These are phyloP conservation scores for Vachellia pachyceras DNA, from an alignment of 306 rosid genomes.

Conservation along the genomic window DNA sequence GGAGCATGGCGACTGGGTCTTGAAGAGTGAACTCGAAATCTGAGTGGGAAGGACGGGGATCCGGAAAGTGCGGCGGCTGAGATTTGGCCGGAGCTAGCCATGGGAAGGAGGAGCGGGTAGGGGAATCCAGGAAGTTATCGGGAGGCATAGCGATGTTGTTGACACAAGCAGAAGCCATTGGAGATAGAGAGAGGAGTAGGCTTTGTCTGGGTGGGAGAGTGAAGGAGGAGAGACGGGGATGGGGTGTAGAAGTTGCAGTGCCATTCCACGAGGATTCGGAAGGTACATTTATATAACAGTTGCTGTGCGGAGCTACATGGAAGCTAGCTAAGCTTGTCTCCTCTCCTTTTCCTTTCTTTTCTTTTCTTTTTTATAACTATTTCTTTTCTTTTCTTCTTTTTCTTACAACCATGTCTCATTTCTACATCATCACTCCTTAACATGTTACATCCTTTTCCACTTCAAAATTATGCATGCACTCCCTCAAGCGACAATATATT, in stretches of 20 bases:
- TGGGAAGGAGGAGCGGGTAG: constrained; percentile 53
- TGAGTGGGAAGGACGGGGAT: constrained; percentile 44
- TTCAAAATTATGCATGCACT: no score
- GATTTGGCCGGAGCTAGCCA: constrained; percentile 66
- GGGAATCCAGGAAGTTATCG: constrained; percentile 59
- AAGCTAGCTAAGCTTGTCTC: constrained; percentile 30
- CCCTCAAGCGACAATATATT: no score
- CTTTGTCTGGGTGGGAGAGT: background rate
- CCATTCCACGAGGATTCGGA: background rate
- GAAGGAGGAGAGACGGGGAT: background rate
- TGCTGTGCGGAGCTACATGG: constrained; percentile 29
- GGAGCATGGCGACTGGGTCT: constrained; percentile 80
- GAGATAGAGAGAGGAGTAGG: background rate
- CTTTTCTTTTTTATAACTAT: no score
- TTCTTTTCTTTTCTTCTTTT: background rate
- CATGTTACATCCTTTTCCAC: no score
- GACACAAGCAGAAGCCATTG: constrained; percentile 94
- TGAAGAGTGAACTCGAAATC: constrained; percentile 91
- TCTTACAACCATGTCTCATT: background rate
- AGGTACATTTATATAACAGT: constrained; percentile 46
- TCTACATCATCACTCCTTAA: background rate
- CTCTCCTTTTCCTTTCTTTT: no score
- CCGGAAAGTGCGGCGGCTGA: constrained; percentile 40
- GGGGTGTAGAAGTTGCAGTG: background rate
- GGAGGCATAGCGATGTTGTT: constrained; percentile 77